phyloP scores from a whole-genome alignment of 2,329 filamentous ascomycete genomes.

The Hymenoscyphus repandus region DNA sequence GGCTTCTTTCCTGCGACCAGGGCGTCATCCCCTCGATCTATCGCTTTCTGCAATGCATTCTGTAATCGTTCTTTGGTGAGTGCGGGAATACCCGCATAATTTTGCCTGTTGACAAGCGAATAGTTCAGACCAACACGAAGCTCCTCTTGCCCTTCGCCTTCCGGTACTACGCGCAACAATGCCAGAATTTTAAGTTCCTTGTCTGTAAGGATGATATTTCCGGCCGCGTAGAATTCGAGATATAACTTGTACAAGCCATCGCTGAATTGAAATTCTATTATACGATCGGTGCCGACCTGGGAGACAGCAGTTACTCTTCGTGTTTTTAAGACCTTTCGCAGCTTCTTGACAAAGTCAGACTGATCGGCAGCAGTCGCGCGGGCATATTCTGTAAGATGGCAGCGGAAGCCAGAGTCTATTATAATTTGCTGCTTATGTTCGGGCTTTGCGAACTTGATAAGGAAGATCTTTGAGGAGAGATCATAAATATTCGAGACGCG shows the following conservation, averaged over 20 bases:
- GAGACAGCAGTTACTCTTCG: conserved; percentile 72
- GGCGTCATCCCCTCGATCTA: conserved; percentile 51
- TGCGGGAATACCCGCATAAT: conserved; percentile 68
- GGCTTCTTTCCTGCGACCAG: conserved; percentile 56
- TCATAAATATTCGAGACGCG: conserved; percentile 94
- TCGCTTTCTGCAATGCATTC: conserved; percentile 61
- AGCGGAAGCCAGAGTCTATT: conserved; percentile 92
- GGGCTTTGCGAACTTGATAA: conserved; percentile 91
- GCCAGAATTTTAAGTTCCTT: conserved; percentile 75
- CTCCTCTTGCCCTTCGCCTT: conserved; percentile 78
- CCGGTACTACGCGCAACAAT: conserved; percentile 72
- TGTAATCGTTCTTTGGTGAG: conserved; percentile 70
- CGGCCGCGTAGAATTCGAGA: conserved; percentile 92
- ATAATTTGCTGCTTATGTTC: conserved; percentile 84
- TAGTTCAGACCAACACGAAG: conserved; percentile 75
- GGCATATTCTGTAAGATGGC: conserved; percentile 86
- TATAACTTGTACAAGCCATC: conserved; percentile 85
- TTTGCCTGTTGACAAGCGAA: conserved; percentile 75
- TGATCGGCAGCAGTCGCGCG: conserved; percentile 81
- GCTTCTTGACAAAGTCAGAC: conserved; percentile 75
- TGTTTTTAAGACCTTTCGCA: conserved; percentile 86
- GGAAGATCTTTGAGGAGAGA: conserved; percentile 88
- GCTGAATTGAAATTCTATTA: conserved; percentile 88
- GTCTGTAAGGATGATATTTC: conserved; percentile 92
- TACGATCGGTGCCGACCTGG: conserved; percentile 88